phyloP scores from a whole-genome alignment of 495 filamentous ascomycete genomes.

The Tuber indicum region DNA sequence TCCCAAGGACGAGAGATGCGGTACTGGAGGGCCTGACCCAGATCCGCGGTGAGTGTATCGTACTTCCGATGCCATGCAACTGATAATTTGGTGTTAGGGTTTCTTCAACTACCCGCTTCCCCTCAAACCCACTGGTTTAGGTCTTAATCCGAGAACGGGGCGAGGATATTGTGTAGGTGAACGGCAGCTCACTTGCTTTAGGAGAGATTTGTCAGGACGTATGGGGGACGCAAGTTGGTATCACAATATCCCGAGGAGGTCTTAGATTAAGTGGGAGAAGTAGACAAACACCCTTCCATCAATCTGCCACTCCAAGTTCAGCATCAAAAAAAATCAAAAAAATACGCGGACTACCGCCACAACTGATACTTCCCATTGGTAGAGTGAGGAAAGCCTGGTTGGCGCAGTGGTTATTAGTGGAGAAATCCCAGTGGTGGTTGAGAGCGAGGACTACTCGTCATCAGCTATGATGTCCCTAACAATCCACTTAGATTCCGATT shows the following conservation, averaged over 20 bases:
- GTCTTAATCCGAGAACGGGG: not conserved
- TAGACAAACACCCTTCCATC: not conserved
- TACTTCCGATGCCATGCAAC: not conserved
- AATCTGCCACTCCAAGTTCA: no score
- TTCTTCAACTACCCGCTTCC: not conserved
- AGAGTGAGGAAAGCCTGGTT: no score
- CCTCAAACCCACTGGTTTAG: not conserved
- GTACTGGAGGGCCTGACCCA: not conserved
- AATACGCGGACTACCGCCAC: no score
- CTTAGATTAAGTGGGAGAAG: not conserved
- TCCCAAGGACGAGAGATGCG: not conserved
- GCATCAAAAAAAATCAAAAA: no score
- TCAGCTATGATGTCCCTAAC: not conserved
- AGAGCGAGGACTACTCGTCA: not conserved
- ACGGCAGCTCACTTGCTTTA: not conserved
- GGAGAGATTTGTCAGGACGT: not conserved
- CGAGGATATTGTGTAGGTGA: not conserved
- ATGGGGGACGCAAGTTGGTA: not conserved
- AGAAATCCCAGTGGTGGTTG: no score
- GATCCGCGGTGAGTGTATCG: not conserved
- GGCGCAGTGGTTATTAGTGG: no score
- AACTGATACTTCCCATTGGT: no score
- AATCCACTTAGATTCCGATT: not conserved
- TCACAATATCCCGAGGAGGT: not conserved
- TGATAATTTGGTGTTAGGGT: not conserved